A percentile compares a stretch with the other conserved stretches of the same genome.
Evolutionary conservation across 257 asterid species (phyloP).

Genomic region (Capsicum pubescens): DNA sequence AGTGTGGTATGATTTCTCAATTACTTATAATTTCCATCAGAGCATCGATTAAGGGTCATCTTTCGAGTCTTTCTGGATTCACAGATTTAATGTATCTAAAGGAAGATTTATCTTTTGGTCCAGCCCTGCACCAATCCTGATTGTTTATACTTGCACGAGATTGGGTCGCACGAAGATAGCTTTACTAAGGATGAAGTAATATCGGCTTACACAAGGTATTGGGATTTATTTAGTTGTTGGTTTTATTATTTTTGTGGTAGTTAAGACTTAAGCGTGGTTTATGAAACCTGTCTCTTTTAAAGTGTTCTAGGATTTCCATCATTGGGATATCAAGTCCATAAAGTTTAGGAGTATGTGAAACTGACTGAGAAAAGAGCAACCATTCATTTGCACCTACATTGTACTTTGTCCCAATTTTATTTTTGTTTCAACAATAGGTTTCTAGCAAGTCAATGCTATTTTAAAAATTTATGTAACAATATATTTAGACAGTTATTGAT

Average conservation of each 20-base stretch:
- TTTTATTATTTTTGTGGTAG: not conserved
- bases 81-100: slow-evolving; percentile 19
- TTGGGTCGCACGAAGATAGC: slow-evolving; percentile 88
- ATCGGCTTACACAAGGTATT: slow-evolving; percentile 85
- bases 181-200: slow-evolving; percentile 90
- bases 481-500: not conserved
- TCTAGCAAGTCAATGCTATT: not conserved
- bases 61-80: not conserved
- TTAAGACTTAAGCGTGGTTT: slow-evolving; percentile 8
- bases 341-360: slow-evolving; percentile 10
- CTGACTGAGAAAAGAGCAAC: not conserved
- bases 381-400: not conserved
- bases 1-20: slow-evolving; percentile 59
- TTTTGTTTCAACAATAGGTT: not conserved
- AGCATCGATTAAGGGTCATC: not conserved
- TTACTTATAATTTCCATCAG: not conserved
- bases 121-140: slow-evolving; percentile 96
- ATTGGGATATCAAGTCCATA: not conserved
- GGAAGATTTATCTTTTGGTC: slow-evolving; percentile 33
- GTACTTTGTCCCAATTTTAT: not conserved
- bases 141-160: slow-evolving; percentile 87
- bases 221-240: slow-evolving; percentile 16
- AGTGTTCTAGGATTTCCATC: slow-evolving; percentile 8
- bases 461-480: not conserved
- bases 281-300: not conserved